Base-by-base conservation (phyloP, 306 rosid species). In the Citrullus amarus region DNA sequence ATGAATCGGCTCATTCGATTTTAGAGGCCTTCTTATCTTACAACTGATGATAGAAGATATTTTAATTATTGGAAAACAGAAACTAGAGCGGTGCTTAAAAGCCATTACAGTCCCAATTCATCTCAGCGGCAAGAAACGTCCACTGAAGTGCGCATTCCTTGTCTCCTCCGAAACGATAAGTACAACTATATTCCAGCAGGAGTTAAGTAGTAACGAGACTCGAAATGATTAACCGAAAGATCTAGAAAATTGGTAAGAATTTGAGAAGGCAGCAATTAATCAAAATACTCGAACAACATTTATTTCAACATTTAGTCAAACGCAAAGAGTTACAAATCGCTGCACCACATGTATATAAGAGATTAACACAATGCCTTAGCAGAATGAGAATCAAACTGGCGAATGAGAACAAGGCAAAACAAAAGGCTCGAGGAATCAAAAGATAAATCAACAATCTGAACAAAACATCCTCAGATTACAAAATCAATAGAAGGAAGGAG, bases 221-320 rank as follows among this genome's bases (percentile, higher is more conserved):
- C 78, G 34, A 74, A 25, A 72, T 16, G 59, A 44, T 70, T 69
- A 73, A 8, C 78, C 7, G 8, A 55, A 76, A 76, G 79, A 76
- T 68, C 41, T 11, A 28, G 41, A 59, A 73, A 36, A 41, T 41
- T 22, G 5, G 59, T 16, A 41, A 71, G 71, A 50, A 71, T 20
- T 25, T 71, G 25, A 71, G 58, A 48, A 71, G 57, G 58, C 46
- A 51, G 11, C 5, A 73, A 73, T 8, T 8, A 51, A 73, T 30
- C 25, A 76, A 22, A 78, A 22, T 25, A 76, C 50, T 43, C 48
- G 79, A 70, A 58, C 48, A n/a, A 57, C 60, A 66, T 53, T 80
- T 84, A 71, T 75, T 25, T 15, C 59, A 72, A 38, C 84, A 88
- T 86, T 86, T 75, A 82, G 74, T 85, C 88, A 28, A 90, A 84